Percentiles rank a stretch among this genome's conserved stretches.
Conservation (phyloP, 2,329 filamentous ascomycete species). For the Phyllosticta ampelicida region DNA sequence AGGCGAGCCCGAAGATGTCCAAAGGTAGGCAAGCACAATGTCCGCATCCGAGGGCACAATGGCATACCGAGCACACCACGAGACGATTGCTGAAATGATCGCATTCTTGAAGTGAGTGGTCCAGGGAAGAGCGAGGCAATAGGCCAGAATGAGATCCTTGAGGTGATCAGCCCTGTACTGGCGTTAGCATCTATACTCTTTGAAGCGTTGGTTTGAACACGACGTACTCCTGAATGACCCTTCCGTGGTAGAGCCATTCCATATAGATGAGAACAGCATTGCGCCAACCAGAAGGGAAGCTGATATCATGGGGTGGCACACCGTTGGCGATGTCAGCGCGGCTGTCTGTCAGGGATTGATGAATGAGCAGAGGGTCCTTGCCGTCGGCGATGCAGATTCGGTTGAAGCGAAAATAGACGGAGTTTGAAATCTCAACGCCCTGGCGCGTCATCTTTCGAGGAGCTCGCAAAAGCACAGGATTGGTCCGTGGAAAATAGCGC, state of each 20-base stretch:
- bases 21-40: neutral
- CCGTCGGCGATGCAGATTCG: neutral
- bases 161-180: neutral
- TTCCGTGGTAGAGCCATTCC: conserved; percentile 2
- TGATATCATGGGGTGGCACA: neutral
- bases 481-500: neutral
- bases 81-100: neutral
- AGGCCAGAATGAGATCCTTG: conserved; percentile 2
- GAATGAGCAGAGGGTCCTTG: neutral
- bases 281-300: neutral
- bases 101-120: conserved; percentile 4
- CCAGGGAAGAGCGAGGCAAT: neutral
- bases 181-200: neutral
- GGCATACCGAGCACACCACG: neutral
- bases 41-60: neutral
- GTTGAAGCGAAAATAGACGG: conserved; percentile 1
- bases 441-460: neutral
- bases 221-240: neutral
- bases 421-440: neutral
- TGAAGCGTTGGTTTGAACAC: neutral
- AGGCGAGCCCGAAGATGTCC: neutral
- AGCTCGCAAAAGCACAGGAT: no score
- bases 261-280: neutral
- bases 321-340: neutral
- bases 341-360: neutral